Percentiles rank a stretch among this genome's conserved stretches.
phyloP scores from a whole-genome alignment of 192 early-diverging fungal genomes.

The Coemansia sp. region DNA sequence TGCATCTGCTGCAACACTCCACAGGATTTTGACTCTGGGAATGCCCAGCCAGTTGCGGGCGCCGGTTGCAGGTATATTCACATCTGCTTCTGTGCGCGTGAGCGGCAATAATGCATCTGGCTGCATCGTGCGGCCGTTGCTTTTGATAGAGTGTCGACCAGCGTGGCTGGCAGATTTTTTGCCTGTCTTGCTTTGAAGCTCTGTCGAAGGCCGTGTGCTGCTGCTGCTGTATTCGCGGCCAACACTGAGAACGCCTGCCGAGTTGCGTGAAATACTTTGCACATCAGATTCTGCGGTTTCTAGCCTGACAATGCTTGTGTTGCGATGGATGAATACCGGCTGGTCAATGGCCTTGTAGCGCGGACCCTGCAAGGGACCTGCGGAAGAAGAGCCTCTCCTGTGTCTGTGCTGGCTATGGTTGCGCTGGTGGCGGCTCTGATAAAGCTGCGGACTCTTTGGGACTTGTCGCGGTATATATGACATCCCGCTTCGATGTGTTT shows the following conservation, averaged over 20 bases:
- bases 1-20: too few relatives aligned
- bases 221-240: too few relatives aligned
- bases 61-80: too few relatives aligned
- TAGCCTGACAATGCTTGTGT: slow-evolving; percentile 13
- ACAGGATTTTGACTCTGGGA: too few relatives aligned
- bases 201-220: too few relatives aligned
- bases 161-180: neutral
- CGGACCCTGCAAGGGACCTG: neutral
- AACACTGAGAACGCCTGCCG: neutral
- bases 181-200: neutral
- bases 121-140: too few relatives aligned
- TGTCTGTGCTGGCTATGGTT: neutral
- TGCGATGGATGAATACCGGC: neutral
- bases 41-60: too few relatives aligned
- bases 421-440: neutral
- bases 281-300: neutral
- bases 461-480: slow-evolving; percentile 30
- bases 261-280: neutral
- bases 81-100: too few relatives aligned
- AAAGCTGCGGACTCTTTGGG: neutral
- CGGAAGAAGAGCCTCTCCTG: neutral
- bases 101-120: too few relatives aligned
- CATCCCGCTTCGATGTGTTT: slow-evolving; percentile 10
- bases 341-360: neutral
- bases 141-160: too few relatives aligned